Percentiles rank a stretch among this genome's conserved stretches.
These are phyloP conservation scores for Colletotrichum sansevieriae DNA, from an alignment of 2,329 filamentous ascomycete genomes.

Conservation along the genomic window DNA sequence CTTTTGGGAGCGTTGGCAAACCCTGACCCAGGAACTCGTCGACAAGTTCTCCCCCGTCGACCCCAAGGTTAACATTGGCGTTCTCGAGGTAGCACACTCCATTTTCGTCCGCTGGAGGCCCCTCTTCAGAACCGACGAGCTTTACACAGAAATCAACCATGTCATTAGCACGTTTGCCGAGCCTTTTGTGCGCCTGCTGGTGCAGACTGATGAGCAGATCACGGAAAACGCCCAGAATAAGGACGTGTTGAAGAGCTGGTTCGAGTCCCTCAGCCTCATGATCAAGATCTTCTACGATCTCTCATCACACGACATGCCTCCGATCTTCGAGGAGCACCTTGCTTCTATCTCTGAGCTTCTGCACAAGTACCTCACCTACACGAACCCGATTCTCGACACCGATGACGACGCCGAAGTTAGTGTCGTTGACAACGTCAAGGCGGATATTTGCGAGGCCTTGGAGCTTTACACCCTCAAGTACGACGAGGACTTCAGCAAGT, in stretches of 20 bases:
- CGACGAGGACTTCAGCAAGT: conserved; percentile 89
- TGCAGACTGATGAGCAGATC: conserved; percentile 79
- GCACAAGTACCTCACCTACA: conserved; percentile 93
- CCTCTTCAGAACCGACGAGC: conserved; percentile 89
- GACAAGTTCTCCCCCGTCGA: conserved; percentile 86
- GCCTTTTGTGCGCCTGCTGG: conserved; percentile 85
- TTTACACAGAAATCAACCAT: conserved; percentile 97
- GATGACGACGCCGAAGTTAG: conserved; percentile 93
- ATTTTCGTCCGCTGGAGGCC: conserved; percentile 98
- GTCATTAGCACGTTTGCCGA: conserved; percentile 87
- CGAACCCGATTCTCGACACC: conserved; percentile 84
- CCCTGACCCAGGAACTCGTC: conserved; percentile 92
- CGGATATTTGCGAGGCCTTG: conserved; percentile 91
- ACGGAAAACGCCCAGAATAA: conserved; percentile 82
- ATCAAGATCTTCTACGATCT: conserved; percentile 96
- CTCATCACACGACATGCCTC: conserved; percentile 96
- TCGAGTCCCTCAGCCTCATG: conserved; percentile 87
- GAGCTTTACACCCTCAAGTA: conserved; percentile 95
- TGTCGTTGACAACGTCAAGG: conserved; percentile 86
- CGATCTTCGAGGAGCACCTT: conserved; percentile 93
- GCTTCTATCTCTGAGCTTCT: conserved; percentile 81
- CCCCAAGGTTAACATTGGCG: conserved; percentile 88
- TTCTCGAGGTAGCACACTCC: conserved; percentile 96
- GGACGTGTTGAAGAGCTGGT: conserved; percentile 79
- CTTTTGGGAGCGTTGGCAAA: conserved; percentile 96